These are phyloP conservation scores for Chrysochromulina tobinii DNA, from an alignment of 78 protist species.

Conservation along the genomic window DNA sequence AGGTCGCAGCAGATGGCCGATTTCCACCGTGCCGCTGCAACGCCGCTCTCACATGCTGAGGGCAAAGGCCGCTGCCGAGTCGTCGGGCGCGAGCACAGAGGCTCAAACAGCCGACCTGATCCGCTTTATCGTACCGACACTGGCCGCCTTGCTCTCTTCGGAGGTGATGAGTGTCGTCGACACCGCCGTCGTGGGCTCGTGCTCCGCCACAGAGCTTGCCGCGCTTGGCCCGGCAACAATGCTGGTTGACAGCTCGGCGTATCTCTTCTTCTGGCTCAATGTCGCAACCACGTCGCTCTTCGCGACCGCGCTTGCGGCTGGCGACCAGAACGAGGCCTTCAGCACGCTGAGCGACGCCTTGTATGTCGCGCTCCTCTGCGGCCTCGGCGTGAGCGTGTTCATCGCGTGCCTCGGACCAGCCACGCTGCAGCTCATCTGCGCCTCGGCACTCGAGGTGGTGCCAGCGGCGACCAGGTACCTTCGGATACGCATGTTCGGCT, in stretches of 20 bases:
- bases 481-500: not conserved
- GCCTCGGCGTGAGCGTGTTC: too few relatives aligned
- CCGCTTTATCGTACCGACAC: not conserved
- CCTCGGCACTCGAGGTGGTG: not conserved
- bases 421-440: not conserved
- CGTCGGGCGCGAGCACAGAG: not conserved
- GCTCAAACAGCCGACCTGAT: not conserved
- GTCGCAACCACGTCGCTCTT: not conserved
- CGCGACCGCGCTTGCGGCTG: not conserved
- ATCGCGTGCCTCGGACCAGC: not conserved
- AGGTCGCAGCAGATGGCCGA: too few relatives aligned
- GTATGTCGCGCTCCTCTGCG: not conserved
- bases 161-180: conserved; percentile 5
- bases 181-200: not conserved
- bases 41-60: too few relatives aligned
- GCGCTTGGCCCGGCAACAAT: not conserved
- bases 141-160: not conserved
- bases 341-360: not conserved
- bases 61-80: too few relatives aligned
- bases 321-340: not conserved
- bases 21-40: too few relatives aligned
- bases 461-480: not conserved
- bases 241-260: not conserved
- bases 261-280: not conserved
- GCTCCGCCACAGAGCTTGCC: not conserved